Evolutionary conservation across 495 filamentous ascomycete species (phyloP).

Genomic region (Friedmanniomyces simplex): DNA sequence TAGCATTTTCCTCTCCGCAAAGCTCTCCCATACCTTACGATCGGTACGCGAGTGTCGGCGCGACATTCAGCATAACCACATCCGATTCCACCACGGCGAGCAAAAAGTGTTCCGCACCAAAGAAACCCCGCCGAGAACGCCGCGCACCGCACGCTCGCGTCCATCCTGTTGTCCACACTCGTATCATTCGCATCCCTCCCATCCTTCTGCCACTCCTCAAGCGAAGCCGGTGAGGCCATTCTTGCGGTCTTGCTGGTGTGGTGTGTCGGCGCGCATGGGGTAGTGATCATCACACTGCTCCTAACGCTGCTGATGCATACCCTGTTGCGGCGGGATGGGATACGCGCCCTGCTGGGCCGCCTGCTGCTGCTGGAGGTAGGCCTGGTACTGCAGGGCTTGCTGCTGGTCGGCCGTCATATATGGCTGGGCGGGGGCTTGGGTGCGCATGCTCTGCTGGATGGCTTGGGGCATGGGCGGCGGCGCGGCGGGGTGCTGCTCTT

Average conservation of each 20-base stretch:
- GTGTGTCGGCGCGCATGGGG: neutral
- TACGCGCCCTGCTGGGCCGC: constrained; percentile 27
- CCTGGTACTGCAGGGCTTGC: constrained; percentile 34
- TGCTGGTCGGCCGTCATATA: constrained; percentile 30
- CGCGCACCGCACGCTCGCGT: too few species aligned
- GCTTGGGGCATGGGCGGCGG: constrained; percentile 26
- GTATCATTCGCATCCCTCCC: too few species aligned
- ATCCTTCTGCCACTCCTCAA: neutral
- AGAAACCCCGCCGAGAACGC: too few species aligned
- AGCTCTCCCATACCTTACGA: neutral
- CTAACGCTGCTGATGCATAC: constrained; percentile 22
- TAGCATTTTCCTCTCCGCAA: neutral
- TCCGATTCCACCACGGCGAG: too few species aligned
- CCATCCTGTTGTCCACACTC: too few species aligned
- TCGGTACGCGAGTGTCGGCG: too few species aligned
- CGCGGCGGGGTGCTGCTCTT: constrained; percentile 30
- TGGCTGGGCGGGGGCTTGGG: constrained; percentile 11
- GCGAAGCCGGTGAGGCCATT: neutral
- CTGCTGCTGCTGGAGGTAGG: constrained; percentile 35
- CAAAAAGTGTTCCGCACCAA: too few species aligned
- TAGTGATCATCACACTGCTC: constrained; percentile 8
- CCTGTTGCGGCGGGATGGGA: constrained; percentile 28
- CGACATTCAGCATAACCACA: too few species aligned
- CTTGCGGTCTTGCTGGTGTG: neutral
- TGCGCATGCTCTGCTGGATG: constrained; percentile 25